Evolutionary conservation across 176 grass and related monocot genomes (phyloP).

Genomic region (Elymus sibiricus): DNA sequence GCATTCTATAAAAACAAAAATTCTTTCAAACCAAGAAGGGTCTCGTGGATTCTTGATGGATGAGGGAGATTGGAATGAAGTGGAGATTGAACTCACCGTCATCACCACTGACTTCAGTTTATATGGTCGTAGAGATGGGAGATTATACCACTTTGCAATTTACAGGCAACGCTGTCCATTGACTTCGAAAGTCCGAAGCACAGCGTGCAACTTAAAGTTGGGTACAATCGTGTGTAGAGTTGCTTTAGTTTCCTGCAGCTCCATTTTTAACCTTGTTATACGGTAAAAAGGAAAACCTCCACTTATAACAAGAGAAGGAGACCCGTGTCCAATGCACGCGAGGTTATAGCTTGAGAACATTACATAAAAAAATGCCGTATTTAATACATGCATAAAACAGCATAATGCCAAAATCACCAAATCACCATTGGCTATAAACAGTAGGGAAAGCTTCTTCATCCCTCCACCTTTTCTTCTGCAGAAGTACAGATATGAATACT

Average conservation of each 20-base stretch:
- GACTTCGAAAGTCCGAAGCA: too few relatives aligned
- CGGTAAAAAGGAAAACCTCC: neutral
- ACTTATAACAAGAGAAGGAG: neutral
- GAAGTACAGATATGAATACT: neutral
- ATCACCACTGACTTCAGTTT: too few relatives aligned
- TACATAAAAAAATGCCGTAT: neutral
- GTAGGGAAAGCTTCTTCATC: neutral
- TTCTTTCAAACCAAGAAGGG: too few relatives aligned
- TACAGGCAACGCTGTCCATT: too few relatives aligned
- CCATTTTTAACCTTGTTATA: neutral
- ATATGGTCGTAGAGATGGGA: too few relatives aligned
- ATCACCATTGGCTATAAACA: neutral
- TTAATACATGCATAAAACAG: conserved; percentile 19
- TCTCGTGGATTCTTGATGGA: too few relatives aligned
- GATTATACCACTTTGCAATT: too few relatives aligned
- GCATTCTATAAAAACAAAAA: too few relatives aligned
- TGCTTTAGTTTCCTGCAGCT: neutral
- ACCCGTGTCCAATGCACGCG: neutral
- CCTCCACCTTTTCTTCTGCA: neutral
- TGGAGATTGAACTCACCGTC: too few relatives aligned
- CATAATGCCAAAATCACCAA: conserved; percentile 2
- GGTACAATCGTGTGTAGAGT: too few relatives aligned
- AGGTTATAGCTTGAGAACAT: neutral
- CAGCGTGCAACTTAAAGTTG: too few relatives aligned
- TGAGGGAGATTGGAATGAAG: too few relatives aligned